Evolutionary conservation across 2,329 filamentous ascomycete genomes (phyloP).

Genomic region (Colletotrichum tanaceti): DNA sequence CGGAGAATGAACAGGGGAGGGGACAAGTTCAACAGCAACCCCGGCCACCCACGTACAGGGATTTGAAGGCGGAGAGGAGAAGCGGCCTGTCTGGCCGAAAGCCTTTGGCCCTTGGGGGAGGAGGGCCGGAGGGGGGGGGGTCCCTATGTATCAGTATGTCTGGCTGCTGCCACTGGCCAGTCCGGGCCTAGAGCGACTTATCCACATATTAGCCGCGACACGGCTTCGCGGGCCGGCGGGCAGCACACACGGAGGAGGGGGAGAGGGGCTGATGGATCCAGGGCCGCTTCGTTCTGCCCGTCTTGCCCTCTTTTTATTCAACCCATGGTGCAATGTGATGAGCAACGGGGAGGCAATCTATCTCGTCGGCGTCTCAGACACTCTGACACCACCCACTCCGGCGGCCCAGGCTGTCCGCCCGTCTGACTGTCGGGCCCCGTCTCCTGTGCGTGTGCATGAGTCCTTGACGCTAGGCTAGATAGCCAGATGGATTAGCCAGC

Average conservation of each 20-base stretch:
- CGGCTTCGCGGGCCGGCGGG: conserved; percentile 37
- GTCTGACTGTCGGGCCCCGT: conserved; percentile 7
- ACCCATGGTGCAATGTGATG: conserved; percentile 28
- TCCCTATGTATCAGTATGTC: too few relatives aligned
- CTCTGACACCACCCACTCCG: background rate
- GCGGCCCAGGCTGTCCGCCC: conserved; percentile 12
- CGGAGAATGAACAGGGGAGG: background rate
- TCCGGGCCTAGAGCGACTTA: conserved; percentile 22
- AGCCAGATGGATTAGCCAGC: too few relatives aligned
- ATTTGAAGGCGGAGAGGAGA: too few relatives aligned
- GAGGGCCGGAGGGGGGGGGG: too few relatives aligned
- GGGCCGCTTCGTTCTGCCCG: conserved; percentile 1
- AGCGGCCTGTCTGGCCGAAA: conserved; percentile 33
- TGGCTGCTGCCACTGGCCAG: too few relatives aligned
- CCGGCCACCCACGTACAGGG: conserved; percentile 9
- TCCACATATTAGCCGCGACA: conserved; percentile 35
- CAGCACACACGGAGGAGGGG: conserved; percentile 25
- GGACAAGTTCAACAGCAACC: background rate
- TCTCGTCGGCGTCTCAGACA: conserved; percentile 14
- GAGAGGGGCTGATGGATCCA: conserved; percentile 1
- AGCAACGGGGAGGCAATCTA: conserved; percentile 20
- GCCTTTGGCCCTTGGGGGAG: too few relatives aligned
- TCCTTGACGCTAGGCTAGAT: conserved; percentile 8
- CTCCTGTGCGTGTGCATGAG: conserved; percentile 2
- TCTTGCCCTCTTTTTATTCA: too few relatives aligned